Evolutionary conservation across 805 yeast species (phyloP).

Genomic region (Saturnispora zaruensis): DNA sequence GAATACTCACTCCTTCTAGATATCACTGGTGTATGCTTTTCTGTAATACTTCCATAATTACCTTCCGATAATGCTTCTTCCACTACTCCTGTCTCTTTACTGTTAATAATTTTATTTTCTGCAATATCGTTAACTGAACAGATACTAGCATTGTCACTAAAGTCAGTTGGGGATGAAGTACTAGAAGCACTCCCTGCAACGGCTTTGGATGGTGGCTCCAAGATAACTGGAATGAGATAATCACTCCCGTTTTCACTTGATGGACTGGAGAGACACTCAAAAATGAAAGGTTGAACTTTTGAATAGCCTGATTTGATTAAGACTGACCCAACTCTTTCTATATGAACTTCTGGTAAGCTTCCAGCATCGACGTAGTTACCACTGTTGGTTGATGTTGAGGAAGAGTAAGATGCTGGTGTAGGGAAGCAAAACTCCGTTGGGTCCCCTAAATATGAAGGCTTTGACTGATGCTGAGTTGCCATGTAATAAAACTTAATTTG

Average conservation of each 20-base stretch:
- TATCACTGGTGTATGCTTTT: background rate
- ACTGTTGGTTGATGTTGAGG: background rate
- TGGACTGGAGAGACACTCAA: slow-evolving; percentile 6
- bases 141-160: background rate
- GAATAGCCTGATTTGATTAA: slow-evolving; percentile 14
- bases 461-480: slow-evolving; percentile 7
- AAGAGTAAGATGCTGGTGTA: background rate
- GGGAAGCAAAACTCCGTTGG: slow-evolving; percentile 11
- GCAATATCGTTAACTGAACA: slow-evolving; percentile 2
- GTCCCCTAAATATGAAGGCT: slow-evolving; percentile 14
- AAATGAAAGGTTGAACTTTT: slow-evolving; percentile 4
- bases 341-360: background rate
- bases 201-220: background rate
- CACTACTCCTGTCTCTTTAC: background rate
- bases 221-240: background rate
- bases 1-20: background rate
- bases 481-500: background rate
- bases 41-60: background rate
- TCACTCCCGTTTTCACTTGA: background rate
- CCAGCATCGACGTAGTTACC: background rate
- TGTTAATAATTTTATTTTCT: background rate
- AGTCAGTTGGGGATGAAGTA: background rate
- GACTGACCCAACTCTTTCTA: slow-evolving; percentile 14
- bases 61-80: background rate
- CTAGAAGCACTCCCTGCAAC: background rate